phyloP scores from a whole-genome alignment of 306 rosid species.

The Corylus avellana region DNA sequence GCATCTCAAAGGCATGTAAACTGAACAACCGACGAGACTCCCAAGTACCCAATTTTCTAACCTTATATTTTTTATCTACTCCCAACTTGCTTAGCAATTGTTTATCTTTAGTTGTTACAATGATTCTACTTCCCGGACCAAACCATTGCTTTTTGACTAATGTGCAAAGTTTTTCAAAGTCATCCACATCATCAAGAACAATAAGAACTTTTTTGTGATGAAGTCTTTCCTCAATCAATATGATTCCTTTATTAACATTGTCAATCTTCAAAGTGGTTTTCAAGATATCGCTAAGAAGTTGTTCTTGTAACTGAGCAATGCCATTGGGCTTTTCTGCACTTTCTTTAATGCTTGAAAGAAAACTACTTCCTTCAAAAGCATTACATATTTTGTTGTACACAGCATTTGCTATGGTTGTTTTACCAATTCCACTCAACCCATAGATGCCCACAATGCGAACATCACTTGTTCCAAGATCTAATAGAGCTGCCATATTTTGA shows the following conservation, averaged over 20 bases:
- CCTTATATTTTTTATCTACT: background rate
- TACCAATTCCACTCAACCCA: constrained; percentile 36
- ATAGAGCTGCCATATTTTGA: background rate
- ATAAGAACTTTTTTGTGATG: constrained; percentile 4
- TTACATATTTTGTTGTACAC: constrained; percentile 19
- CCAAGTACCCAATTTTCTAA: background rate
- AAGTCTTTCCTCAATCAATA: background rate
- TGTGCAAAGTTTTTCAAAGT: background rate
- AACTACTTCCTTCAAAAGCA: constrained; percentile 7
- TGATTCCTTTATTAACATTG: background rate
- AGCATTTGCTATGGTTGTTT: constrained; percentile 33
- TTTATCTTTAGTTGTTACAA: constrained; percentile 27
- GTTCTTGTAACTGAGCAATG: constrained; percentile 13
- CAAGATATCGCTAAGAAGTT: constrained; percentile 20
- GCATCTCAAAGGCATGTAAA: constrained; percentile 31
- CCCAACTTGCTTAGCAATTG: background rate
- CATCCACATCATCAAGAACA: constrained; percentile 23
- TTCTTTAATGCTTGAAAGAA: constrained; percentile 15
- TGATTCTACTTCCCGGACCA: constrained; percentile 27
- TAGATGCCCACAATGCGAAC: constrained; percentile 11
- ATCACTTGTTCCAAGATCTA: background rate
- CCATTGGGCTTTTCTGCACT: background rate
- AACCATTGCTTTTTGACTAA: constrained; percentile 11
- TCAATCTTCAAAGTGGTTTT: background rate
- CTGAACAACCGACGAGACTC: constrained; percentile 36